Percentiles rank a stretch among this genome's conserved stretches.
Evolutionary conservation across 192 early-diverging fungal genomes (phyloP).

Genomic region (Backusella australiensis): DNA sequence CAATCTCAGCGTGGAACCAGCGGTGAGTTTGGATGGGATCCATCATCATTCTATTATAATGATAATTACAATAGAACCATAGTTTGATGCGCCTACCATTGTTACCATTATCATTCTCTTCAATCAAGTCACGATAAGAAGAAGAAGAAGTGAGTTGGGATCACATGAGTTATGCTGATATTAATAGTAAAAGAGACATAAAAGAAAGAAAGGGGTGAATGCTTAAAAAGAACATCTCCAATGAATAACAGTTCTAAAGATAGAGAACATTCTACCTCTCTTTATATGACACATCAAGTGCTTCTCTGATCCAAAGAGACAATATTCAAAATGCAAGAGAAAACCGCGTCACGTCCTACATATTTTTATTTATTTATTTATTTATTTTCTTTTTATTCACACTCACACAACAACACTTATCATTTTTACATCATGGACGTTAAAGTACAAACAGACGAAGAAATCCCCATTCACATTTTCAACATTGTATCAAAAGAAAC

Average conservation of each 20-base stretch:
- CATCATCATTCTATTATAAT: neutral
- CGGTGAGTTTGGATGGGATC: too few species aligned
- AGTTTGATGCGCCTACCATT: neutral
- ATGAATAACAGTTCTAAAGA: too few species aligned
- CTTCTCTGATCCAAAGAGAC: too few species aligned
- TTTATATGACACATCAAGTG: too few species aligned
- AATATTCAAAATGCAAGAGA: neutral
- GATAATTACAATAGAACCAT: neutral
- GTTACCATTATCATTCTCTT: neutral
- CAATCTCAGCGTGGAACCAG: neutral
- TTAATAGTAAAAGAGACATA: neutral
- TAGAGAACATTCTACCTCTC: too few species aligned
- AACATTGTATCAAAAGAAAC: conserved; percentile 26
- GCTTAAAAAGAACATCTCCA: too few species aligned
- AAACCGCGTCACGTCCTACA: neutral
- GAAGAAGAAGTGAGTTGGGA: neutral
- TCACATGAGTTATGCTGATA: neutral
- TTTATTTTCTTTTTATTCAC: neutral
- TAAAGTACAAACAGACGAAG: conserved; percentile 33
- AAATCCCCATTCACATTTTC: conserved; percentile 44
- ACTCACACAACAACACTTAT: neutral
- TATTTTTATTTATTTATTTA: conserved; percentile 16
- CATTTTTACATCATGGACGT: conserved; percentile 3
- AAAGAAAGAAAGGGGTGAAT: neutral
- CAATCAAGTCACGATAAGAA: neutral